phyloP scores from a whole-genome alignment of 768 basidiomycete genomes.

The Serendipita indica region DNA sequence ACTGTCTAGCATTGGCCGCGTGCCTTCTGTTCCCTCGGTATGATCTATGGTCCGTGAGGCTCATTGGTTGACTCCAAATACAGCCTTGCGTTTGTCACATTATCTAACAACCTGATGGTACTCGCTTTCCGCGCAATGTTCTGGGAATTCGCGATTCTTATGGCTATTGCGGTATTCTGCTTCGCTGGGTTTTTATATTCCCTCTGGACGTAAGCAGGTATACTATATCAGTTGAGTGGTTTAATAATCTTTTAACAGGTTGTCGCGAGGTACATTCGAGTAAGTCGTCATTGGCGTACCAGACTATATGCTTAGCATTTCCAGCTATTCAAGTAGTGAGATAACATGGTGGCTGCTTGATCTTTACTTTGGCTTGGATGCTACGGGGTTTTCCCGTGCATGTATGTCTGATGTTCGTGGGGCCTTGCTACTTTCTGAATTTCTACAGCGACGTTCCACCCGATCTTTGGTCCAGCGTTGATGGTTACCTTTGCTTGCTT shows the following conservation, averaged over 20 bases:
- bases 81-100: constrained; percentile 80
- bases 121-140: constrained; percentile 74
- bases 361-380: constrained; percentile 84
- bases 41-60: background rate
- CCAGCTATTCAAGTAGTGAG: constrained; percentile 26
- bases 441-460: constrained; percentile 56
- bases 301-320: background rate
- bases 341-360: constrained; percentile 96
- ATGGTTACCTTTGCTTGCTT: constrained; percentile 81
- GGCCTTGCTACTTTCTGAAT: background rate
- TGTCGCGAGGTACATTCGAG: background rate
- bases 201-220: constrained; percentile 65
- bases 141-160: constrained; percentile 68
- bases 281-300: background rate
- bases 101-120: constrained; percentile 42
- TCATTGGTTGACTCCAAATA: background rate
- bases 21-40: constrained; percentile 82
- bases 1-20: constrained; percentile 77
- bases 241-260: background rate
- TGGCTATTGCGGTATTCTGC: constrained; percentile 77
- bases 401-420: constrained; percentile 40
- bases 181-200: constrained; percentile 90
- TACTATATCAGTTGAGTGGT: background rate
- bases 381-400: constrained; percentile 70
- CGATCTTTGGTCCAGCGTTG: constrained; percentile 43